phyloP scores from a whole-genome alignment of 345 rosid species.

The Corymbia maculata region DNA sequence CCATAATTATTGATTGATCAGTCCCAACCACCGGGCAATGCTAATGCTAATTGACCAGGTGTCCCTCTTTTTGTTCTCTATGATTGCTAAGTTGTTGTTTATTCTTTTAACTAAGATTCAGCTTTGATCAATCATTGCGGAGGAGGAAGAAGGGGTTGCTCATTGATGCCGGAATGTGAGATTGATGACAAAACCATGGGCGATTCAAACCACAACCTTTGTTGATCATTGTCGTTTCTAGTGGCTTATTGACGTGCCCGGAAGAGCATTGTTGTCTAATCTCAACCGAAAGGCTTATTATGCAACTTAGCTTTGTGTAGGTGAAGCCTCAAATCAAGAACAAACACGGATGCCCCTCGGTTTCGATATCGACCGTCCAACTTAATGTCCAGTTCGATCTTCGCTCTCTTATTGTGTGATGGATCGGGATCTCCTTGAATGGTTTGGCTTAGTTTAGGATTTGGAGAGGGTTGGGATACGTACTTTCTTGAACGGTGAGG shows the following conservation, averaged over 20 bases:
- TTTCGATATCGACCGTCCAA: background rate
- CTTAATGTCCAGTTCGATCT: background rate
- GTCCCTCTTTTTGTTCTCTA: background rate
- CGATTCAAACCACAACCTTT: rapidly evolving
- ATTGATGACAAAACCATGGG: background rate
- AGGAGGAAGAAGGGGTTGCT: background rate
- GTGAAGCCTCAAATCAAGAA: background rate
- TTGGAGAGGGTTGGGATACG: background rate
- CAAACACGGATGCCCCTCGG: background rate
- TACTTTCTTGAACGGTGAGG: rapidly evolving
- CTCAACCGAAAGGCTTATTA: background rate
- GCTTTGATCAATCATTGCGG: background rate
- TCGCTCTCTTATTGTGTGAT: background rate
- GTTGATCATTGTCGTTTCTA: background rate
- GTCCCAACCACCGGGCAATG: background rate
- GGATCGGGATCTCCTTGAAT: background rate
- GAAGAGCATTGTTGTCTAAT: background rate
- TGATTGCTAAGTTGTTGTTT: background rate
- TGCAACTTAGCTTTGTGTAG: background rate
- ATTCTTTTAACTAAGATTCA: background rate
- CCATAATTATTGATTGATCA: background rate
- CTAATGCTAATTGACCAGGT: background rate
- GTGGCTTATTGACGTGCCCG: background rate
- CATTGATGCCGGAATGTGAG: background rate
- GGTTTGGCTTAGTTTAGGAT: background rate